A percentile compares a stretch with the other conserved stretches of the same genome.
Conservation (phyloP, 2,329 filamentous ascomycete species). For the Fusarium temperatum region DNA sequence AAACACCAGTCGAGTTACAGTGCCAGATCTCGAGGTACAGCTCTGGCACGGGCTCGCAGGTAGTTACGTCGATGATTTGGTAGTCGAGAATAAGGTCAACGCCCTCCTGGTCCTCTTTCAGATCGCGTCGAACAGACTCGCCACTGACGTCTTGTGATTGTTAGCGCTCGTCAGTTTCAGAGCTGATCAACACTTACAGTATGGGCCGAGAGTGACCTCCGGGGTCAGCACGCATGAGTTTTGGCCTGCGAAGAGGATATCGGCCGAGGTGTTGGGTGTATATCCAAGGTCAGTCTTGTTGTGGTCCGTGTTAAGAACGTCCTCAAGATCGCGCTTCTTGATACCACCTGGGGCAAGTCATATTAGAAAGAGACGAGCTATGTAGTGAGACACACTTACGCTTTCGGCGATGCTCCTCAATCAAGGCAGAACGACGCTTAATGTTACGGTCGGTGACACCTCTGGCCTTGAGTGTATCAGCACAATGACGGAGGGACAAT, state of each 20-base stretch:
- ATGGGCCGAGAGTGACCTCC: constrained; percentile 60
- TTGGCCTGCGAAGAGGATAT: constrained; percentile 50
- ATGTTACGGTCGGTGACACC: constrained; percentile 55
- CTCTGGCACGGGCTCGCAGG: constrained; percentile 53
- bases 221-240: constrained; percentile 58
- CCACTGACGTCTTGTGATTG: constrained; percentile 38
- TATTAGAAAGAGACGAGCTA: background rate
- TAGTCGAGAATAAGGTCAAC: constrained; percentile 54
- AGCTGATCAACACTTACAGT: constrained; percentile 38
- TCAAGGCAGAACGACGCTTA: constrained; percentile 53
- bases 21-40: constrained; percentile 57
- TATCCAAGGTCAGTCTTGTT: constrained; percentile 50
- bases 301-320: constrained; percentile 46
- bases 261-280: constrained; percentile 42
- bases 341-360: constrained; percentile 8
- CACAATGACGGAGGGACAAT: constrained; percentile 55
- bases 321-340: constrained; percentile 46
- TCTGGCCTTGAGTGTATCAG: constrained; percentile 55
- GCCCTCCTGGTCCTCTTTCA: constrained; percentile 53
- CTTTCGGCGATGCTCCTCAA: constrained; percentile 54
- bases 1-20: constrained; percentile 57
- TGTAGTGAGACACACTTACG: constrained; percentile 21
- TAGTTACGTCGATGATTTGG: constrained; percentile 55
- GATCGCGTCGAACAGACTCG: constrained; percentile 47
- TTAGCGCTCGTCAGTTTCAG: background rate